A percentile compares a stretch with the other conserved stretches of the same genome.
phyloP scores from a whole-genome alignment of 768 basidiomycete genomes.

The Pilatotrama ljubarskyi region DNA sequence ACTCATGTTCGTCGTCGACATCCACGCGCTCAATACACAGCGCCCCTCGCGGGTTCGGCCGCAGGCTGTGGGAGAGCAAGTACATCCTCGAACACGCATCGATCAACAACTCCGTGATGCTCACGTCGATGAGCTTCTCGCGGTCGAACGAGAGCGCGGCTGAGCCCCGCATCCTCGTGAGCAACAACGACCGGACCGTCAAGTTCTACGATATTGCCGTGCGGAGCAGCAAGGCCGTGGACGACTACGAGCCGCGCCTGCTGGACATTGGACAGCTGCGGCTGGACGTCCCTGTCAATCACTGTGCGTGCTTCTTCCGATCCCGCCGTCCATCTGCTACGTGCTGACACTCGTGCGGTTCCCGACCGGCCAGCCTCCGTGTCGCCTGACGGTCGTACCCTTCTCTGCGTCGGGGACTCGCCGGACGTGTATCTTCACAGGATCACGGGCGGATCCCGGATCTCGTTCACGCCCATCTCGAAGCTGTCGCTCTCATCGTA shows the following conservation, averaged over 20 bases:
- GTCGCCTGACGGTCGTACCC: slow-evolving; percentile 82
- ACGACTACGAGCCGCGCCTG: slow-evolving; percentile 24
- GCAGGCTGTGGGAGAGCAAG: slow-evolving; percentile 54
- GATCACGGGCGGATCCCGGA: slow-evolving; percentile 60
- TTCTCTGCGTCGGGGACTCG: slow-evolving; percentile 91
- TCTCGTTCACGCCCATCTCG: slow-evolving; percentile 65
- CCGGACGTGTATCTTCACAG: slow-evolving; percentile 82
- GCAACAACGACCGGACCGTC: slow-evolving; percentile 84
- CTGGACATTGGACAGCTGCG: slow-evolving; percentile 49
- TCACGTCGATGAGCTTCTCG: slow-evolving; percentile 64
- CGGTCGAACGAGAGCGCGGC: slow-evolving; percentile 61
- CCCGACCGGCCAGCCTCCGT: slow-evolving; percentile 64
- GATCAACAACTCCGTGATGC: slow-evolving; percentile 79
- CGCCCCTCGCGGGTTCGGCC: slow-evolving; percentile 19
- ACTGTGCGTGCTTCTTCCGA: slow-evolving; percentile 54
- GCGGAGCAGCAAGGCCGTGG: slow-evolving; percentile 35
- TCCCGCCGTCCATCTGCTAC: slow-evolving; percentile 15
- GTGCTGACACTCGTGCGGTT: slow-evolving; percentile 2
- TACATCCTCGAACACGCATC: slow-evolving; percentile 53
- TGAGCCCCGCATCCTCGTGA: slow-evolving; percentile 77
- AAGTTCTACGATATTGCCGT: slow-evolving; percentile 78
- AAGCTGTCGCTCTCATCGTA: slow-evolving; percentile 66
- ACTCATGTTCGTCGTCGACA: background rate
- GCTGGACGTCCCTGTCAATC: slow-evolving; percentile 75
- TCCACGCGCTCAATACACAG: slow-evolving; percentile 12